phyloP scores from a whole-genome alignment of 2,329 filamentous ascomycete species.

The Ophiocordyceps camponoti-saundersi region DNA sequence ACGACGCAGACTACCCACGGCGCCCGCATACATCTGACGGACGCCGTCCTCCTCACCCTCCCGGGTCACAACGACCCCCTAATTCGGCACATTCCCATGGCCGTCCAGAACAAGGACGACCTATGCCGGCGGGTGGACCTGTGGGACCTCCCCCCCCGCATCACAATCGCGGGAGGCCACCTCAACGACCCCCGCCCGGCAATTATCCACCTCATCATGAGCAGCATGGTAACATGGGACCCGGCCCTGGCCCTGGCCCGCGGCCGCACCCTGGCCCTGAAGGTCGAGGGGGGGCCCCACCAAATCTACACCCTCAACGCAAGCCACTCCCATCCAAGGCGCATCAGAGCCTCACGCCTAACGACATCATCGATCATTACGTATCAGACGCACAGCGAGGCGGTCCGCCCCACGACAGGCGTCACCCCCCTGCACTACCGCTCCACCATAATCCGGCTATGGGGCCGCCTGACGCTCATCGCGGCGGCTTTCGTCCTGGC shows the following conservation, averaged over 20 bases:
- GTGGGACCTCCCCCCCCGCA: constrained; percentile 6
- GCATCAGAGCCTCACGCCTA: constrained; percentile 14
- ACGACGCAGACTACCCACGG: constrained; percentile 11
- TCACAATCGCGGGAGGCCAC: constrained; percentile 7
- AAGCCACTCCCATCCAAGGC: constrained; percentile 13
- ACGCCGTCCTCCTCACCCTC: constrained; percentile 12
- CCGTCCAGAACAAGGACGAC: constrained; percentile 8
- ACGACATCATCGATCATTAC: constrained; percentile 23
- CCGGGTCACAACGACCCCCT: constrained; percentile 11
- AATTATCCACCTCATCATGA: constrained; percentile 5
- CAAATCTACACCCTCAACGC: constrained; percentile 6
- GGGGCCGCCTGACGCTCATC: constrained; percentile 24
- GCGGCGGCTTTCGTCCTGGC: constrained; percentile 40
- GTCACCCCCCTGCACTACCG: constrained; percentile 5
- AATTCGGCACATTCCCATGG: constrained; percentile 12
- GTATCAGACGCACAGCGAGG: constrained; percentile 10
- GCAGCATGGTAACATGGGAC: constrained; percentile 4
- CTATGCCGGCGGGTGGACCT: constrained; percentile 1
- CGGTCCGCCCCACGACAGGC: constrained; percentile 2
- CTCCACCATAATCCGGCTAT: constrained; percentile 8
- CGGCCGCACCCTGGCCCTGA: constrained; percentile 8
- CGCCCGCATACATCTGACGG: constrained; percentile 15
- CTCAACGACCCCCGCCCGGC: constrained; percentile 6
- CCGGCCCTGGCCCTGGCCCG: constrained; percentile 11
- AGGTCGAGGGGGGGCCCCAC: constrained; percentile 9